Evolutionary conservation across 2,329 filamentous ascomycete species (phyloP).

Genomic region (Neonectria faginata): DNA sequence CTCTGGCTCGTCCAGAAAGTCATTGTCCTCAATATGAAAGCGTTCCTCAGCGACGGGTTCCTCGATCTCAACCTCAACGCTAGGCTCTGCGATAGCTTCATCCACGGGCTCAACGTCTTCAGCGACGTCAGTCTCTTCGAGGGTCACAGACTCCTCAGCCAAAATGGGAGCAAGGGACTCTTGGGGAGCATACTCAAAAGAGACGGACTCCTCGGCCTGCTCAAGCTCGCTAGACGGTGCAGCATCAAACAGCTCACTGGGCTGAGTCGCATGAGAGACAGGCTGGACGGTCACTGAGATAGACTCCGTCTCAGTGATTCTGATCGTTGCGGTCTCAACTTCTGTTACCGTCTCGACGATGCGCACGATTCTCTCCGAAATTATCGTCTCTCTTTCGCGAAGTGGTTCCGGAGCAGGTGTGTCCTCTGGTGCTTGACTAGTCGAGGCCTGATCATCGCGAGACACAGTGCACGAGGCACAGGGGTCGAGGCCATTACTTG

Average conservation of each 20-base stretch:
- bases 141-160: constrained; percentile 10
- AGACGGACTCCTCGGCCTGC: background rate
- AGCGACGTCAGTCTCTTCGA: background rate
- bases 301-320: constrained; percentile 41
- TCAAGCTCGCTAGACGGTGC: background rate
- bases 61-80: constrained; percentile 5
- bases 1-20: constrained; percentile 5
- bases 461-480: constrained; percentile 39
- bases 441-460: constrained; percentile 10
- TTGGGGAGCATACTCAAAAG: background rate
- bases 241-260: constrained; percentile 14
- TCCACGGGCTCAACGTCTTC: constrained; percentile 1
- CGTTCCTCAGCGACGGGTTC: constrained; percentile 6
- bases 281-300: constrained; percentile 42
- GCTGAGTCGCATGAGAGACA: constrained; percentile 30
- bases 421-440: constrained; percentile 11
- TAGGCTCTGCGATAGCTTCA: constrained; percentile 6
- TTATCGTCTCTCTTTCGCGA: constrained; percentile 40
- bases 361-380: constrained; percentile 45
- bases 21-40: constrained; percentile 11
- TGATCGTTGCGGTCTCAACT: constrained; percentile 49
- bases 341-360: constrained; percentile 53
- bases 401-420: constrained; percentile 13
- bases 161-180: constrained; percentile 19
- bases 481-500: constrained; percentile 34